Percentiles rank a stretch among this genome's conserved stretches.
phyloP scores from a whole-genome alignment of 1,284 basidiomycete genomes.

The Trichosporon asahii region DNA sequence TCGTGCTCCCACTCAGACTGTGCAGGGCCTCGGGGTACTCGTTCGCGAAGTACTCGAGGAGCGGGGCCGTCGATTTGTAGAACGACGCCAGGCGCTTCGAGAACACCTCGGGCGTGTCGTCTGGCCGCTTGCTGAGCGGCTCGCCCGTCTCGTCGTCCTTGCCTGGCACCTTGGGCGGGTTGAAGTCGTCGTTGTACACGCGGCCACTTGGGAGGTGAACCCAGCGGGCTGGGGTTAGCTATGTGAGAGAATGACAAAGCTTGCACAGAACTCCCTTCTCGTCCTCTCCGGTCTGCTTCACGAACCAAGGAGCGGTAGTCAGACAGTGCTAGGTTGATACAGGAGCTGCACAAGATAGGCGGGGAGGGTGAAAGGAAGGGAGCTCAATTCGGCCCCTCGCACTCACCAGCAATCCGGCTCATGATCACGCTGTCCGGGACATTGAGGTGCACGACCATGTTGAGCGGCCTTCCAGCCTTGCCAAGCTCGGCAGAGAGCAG shows the following conservation, averaged over 20 bases:
- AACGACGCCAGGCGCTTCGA: conserved; percentile 74
- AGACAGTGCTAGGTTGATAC: no score
- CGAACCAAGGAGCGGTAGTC: no score
- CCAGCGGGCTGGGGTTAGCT: conserved; percentile 66
- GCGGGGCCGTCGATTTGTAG: conserved; percentile 81
- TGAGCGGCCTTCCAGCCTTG: conserved; percentile 58
- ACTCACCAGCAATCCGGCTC: conserved; percentile 69
- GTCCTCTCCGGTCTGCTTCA: no score
- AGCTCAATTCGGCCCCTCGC: neutral
- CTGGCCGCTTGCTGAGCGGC: conserved; percentile 78
- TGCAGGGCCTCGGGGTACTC: conserved; percentile 61
- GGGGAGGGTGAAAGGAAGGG: neutral
- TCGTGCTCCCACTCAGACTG: conserved; percentile 74
- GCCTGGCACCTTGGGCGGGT: conserved; percentile 80
- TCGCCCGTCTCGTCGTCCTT: conserved; percentile 92
- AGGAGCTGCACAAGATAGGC: no score
- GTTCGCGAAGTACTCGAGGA: conserved; percentile 70
- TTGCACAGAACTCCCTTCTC: no score
- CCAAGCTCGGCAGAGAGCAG: conserved; percentile 61
- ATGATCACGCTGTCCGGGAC: conserved; percentile 89
- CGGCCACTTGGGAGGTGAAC: conserved; percentile 88
- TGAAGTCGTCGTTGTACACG: conserved; percentile 89
- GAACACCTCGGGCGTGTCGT: conserved; percentile 88
- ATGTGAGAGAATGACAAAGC: no score
- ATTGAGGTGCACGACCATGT: conserved; percentile 83